Conservation (phyloP, 164 flowering plant species). For the Kingdonia uniflora region DNA sequence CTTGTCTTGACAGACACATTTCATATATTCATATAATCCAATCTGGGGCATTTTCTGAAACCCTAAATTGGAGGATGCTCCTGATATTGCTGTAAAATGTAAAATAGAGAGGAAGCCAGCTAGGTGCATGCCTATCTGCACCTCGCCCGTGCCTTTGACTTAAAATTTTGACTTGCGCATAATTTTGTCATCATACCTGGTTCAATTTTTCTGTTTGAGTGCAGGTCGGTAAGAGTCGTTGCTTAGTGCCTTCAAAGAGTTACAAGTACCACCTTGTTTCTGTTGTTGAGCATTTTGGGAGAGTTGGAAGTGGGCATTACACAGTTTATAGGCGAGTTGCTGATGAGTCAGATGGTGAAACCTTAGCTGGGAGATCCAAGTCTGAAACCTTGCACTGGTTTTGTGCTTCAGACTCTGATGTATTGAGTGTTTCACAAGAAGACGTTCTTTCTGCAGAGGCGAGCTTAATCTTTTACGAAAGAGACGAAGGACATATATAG, state of each 20-base stretch:
- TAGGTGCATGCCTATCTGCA: too few species aligned
- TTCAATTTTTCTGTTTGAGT: not conserved
- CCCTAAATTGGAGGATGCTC: too few species aligned
- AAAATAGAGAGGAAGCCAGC: too few species aligned
- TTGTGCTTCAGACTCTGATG: constrained; percentile 66
- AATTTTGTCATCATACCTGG: not conserved
- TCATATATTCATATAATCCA: too few species aligned
- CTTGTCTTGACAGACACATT: too few species aligned
- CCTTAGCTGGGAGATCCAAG: constrained; percentile 10
- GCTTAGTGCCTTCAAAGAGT: constrained; percentile 11
- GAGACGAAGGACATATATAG: constrained; percentile 15
- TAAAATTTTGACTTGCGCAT: not conserved
- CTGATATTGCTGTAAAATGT: too few species aligned
- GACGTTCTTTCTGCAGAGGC: constrained; percentile 82
- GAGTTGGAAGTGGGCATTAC: constrained; percentile 78
- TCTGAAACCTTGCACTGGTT: constrained; percentile 59
- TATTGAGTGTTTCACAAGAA: constrained; percentile 38
- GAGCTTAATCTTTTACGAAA: constrained; percentile 80
- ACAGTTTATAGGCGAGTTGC: constrained; percentile 63
- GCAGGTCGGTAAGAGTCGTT: constrained; percentile 19
- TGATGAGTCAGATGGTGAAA: constrained; percentile 14
- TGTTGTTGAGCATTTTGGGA: constrained; percentile 86
- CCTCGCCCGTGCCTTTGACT: too few species aligned
- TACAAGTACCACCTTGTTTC: constrained; percentile 55
- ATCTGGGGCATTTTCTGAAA: too few species aligned